These are phyloP conservation scores for Trematosphaeria pertusa DNA, from an alignment of 2,329 filamentous ascomycete species.

Conservation along the genomic window DNA sequence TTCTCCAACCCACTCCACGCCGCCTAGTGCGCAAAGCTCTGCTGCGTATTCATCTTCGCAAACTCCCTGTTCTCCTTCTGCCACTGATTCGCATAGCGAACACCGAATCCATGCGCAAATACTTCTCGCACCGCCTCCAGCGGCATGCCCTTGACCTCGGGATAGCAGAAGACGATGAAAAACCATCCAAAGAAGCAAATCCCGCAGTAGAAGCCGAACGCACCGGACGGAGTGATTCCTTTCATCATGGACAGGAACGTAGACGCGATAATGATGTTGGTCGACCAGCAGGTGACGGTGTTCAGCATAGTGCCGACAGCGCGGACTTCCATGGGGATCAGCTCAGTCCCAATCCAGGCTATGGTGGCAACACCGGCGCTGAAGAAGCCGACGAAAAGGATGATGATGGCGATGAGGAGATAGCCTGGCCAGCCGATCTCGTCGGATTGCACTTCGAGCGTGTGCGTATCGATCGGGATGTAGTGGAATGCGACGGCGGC, in stretches of 20 bases:
- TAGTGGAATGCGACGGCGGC: conserved; percentile 76
- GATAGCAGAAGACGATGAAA: conserved; percentile 46
- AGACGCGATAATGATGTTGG: conserved; percentile 46
- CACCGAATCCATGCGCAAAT: conserved; percentile 46
- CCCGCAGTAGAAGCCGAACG: conserved; percentile 48
- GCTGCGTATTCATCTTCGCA: conserved; percentile 33
- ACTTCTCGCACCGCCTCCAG: conserved; percentile 46
- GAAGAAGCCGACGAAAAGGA: conserved; percentile 47
- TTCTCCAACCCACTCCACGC: background rate
- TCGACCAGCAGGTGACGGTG: conserved; percentile 41
- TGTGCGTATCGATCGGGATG: conserved; percentile 58
- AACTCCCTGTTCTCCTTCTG: conserved; percentile 48
- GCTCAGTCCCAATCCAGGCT: conserved; percentile 47
- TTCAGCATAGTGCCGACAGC: conserved; percentile 49
- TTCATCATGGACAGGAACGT: conserved; percentile 52
- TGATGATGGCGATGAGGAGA: conserved; percentile 46
- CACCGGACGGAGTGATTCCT: conserved; percentile 44
- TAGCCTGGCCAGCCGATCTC: conserved; percentile 43
- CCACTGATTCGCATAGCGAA: conserved; percentile 43
- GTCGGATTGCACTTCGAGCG: conserved; percentile 39
- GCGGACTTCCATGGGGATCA: conserved; percentile 47
- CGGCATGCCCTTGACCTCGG: conserved; percentile 45
- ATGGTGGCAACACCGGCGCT: conserved; percentile 43
- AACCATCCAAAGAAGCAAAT: conserved; percentile 48
- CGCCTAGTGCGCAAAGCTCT: conserved; percentile 30